phyloP scores from a whole-genome alignment of 331 rosid genomes.

The Acacia pycnantha region DNA sequence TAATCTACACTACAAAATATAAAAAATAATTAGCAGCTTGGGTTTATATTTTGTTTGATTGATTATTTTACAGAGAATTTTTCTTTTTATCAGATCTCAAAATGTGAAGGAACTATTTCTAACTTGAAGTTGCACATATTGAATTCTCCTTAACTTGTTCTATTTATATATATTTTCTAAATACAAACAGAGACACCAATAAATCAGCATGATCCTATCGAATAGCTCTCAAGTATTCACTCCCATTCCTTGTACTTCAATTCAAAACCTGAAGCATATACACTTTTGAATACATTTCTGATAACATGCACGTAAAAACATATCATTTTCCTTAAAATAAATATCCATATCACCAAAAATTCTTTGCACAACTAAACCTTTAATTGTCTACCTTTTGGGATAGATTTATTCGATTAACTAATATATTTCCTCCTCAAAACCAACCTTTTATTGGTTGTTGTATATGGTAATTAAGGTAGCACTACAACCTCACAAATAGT shows the following conservation, averaged over 20 bases:
- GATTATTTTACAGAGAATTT: no score
- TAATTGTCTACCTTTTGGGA: not conserved
- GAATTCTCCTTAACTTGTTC: no score
- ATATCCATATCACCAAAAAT: not conserved
- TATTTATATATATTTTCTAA: not conserved
- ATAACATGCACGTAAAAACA: not conserved
- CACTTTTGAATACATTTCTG: not conserved
- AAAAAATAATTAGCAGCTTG: no score
- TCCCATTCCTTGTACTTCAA: not conserved
- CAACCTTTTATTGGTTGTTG: not conserved
- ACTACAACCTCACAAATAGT: not conserved
- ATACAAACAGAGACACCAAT: not conserved
- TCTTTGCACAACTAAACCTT: not conserved
- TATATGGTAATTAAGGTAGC: not conserved
- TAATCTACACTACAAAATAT: no score
- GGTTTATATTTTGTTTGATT: no score
- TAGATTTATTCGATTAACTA: not conserved
- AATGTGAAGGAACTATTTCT: no score
- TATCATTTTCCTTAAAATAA: not conserved
- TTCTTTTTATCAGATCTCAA: no score
- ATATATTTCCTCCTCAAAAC: not conserved
- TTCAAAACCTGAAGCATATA: not conserved
- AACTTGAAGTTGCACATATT: no score
- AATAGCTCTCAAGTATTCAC: not conserved
- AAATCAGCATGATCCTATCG: not conserved